These are phyloP conservation scores for Agaricus sinodeliciosus DNA, from an alignment of 768 basidiomycete genomes.

Conservation along the genomic window DNA sequence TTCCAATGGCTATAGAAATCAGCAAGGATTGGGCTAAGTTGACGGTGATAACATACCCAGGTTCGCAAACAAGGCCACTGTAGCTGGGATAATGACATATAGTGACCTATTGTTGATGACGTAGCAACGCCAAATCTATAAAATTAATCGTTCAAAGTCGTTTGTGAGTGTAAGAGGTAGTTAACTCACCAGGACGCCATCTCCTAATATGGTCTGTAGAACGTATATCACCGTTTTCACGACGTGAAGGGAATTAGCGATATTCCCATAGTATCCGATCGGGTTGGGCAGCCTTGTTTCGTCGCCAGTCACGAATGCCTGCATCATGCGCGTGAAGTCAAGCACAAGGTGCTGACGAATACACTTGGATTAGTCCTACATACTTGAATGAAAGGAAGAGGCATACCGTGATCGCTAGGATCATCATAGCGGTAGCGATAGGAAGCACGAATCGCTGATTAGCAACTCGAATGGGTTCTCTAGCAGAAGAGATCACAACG, in stretches of 20 bases:
- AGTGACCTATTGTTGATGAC: neutral
- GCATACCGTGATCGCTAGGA: neutral
- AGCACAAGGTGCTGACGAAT: neutral
- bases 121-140: slow-evolving; percentile 4
- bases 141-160: neutral
- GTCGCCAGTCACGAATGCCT: neutral
- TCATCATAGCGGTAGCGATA: slow-evolving; percentile 1
- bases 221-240: slow-evolving; percentile 2
- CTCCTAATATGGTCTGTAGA: neutral
- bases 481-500: neutral
- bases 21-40: too few relatives aligned
- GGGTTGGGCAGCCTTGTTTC: neutral
- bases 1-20: neutral
- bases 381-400: neutral
- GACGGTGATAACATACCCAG: neutral
- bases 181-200: neutral
- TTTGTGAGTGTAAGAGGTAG: neutral
- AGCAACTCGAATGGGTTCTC: neutral
- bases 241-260: neutral
- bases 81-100: neutral
- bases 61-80: neutral
- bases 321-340: neutral
- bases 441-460: slow-evolving; percentile 7
- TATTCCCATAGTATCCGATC: neutral
- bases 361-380: too few relatives aligned